Evolutionary conservation across 1,139 yeast species (phyloP).

Genomic region (Hemisphaericaspora subhashii): DNA sequence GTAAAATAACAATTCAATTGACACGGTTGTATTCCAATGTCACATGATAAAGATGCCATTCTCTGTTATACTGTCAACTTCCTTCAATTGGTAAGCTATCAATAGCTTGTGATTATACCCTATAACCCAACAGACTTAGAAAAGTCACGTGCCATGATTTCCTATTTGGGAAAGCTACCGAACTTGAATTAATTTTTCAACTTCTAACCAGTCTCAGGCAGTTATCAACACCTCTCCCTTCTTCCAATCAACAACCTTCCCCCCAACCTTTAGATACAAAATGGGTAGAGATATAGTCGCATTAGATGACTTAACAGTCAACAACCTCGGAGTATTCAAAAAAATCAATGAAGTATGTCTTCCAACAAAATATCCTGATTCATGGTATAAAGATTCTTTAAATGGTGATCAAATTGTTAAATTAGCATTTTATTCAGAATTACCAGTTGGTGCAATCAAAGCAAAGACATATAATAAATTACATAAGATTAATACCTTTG

Average conservation of each 20-base stretch:
- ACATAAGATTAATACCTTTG: slow-evolving; percentile 24
- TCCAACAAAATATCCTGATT: slow-evolving; percentile 43
- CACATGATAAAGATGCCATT: too few relatives aligned
- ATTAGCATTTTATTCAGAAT: slow-evolving; percentile 58
- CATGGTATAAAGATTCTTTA: slow-evolving; percentile 45
- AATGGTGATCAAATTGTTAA: slow-evolving; percentile 35
- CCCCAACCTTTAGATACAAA: background rate
- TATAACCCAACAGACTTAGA: too few relatives aligned
- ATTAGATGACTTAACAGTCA: slow-evolving; percentile 56
- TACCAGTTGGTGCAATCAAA: slow-evolving; percentile 72
- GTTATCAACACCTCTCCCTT: background rate
- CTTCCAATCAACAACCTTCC: background rate
- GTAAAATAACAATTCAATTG: too few relatives aligned
- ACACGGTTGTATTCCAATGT: too few relatives aligned
- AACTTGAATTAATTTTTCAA: background rate
- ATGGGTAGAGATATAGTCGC: slow-evolving; percentile 41
- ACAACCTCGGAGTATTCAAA: slow-evolving; percentile 54
- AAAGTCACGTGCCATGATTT: background rate
- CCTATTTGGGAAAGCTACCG: background rate
- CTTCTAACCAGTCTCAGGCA: background rate
- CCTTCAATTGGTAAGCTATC: too few relatives aligned
- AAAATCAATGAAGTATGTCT: slow-evolving; percentile 46
- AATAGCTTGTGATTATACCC: too few relatives aligned
- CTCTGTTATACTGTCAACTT: too few relatives aligned
- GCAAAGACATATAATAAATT: slow-evolving; percentile 44